Evolutionary conservation across 108 stramenopile species (phyloP).

Genomic region (Chaetoceros tenuissimus): DNA sequence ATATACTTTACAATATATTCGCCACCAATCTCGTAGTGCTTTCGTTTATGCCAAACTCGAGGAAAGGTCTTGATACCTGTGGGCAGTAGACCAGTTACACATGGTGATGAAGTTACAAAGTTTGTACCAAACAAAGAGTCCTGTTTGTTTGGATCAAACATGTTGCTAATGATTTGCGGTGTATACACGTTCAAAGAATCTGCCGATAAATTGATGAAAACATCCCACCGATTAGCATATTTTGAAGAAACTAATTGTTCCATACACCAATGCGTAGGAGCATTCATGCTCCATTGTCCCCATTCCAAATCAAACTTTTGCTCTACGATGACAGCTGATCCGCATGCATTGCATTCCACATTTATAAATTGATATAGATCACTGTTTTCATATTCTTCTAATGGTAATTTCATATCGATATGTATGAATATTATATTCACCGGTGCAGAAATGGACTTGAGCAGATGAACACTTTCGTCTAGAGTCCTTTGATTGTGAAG

Average conservation of each 20-base stretch:
- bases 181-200: conserved; percentile 73
- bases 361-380: conserved; percentile 44
- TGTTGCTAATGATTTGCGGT: conserved; percentile 27
- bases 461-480: conserved; percentile 47
- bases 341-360: conserved; percentile 19
- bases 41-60: conserved; percentile 74
- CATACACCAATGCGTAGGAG: conserved; percentile 78
- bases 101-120: conserved; percentile 72
- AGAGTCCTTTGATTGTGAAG: conserved; percentile 75
- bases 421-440: conserved; percentile 66
- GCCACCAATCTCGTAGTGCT: conserved; percentile 49
- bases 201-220: conserved; percentile 74
- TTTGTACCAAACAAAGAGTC: conserved; percentile 57
- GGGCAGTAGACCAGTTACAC: conserved; percentile 73
- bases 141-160: not conserved
- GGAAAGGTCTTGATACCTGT: conserved; percentile 67
- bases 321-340: conserved; percentile 24
- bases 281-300: conserved; percentile 84
- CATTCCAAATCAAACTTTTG: conserved; percentile 41
- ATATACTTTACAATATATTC: conserved; percentile 33
- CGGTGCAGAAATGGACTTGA: conserved; percentile 60
- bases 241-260: conserved; percentile 24
- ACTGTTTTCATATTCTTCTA: conserved; percentile 30
- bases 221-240: conserved; percentile 55
- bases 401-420: conserved; percentile 55